Evolutionary conservation across 2,329 filamentous ascomycete genomes (phyloP), one percentile per base, ranked within the genome.

Genomic region (Fusarium nisikadoi): DNA sequence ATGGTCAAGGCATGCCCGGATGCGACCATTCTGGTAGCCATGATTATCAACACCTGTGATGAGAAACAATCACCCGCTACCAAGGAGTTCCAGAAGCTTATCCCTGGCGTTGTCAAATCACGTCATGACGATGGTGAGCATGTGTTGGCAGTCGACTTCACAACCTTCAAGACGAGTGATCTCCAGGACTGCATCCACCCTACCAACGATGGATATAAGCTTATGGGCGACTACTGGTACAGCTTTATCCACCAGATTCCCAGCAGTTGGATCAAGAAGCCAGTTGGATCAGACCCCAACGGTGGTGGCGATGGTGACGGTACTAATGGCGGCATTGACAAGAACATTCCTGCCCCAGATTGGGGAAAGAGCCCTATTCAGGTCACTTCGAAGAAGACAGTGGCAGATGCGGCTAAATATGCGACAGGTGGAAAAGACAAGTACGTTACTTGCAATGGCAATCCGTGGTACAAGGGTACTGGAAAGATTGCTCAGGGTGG

Each of bases 171-270:
- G 12, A 45, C 52, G 5, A 52, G 39, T 14, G 23, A 47, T 2
- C 43, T 74, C 4, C 62, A 59, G 9, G 76, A 77, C 52, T 76
- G 75, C 13, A 65, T 78, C 5, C 76, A 78, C 17, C 76, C 76
- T 5, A 68, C 74, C 2, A 67, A 68, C 4, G 31, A 59, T 1
- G 74, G 76, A 0, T 78, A 77, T 36, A 49, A 43, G 7, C 9
- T 66, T 10, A 62, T 77, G 41, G 74, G 71, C 0, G 52, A 73
- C 25, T 77, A 71, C 16, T 78, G 76, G 76, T 76, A 75, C 19
- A 62, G 65, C 41, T 78, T 76, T 23, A 57, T 77, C 1, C 52
- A 55, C 1, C 76, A 77, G 43, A 71, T 77, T 13, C 76, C 74
- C 1, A 64, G 17, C 12, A 25, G 38, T 1, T 77, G 76, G 74